Evolutionary conservation across 1,284 basidiomycete genomes (phyloP), one percentile per base, ranked within the genome.

Genomic region (Coriolopsis trogii): DNA sequence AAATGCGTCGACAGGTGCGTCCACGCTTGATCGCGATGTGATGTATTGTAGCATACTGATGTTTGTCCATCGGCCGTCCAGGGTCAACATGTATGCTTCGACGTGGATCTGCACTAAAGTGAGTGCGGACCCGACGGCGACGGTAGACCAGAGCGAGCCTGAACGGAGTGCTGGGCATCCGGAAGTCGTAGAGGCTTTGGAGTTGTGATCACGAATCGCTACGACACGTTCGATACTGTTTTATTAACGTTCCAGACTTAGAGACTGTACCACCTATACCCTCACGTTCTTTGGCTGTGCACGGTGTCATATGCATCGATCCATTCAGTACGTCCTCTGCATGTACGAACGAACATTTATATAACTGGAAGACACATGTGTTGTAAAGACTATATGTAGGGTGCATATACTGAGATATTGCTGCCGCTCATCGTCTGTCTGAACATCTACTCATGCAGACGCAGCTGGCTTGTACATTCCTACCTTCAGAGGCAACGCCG

Each of bases 31-130:
- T n/a, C 3, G 18, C 29, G 13, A 12, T 16, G 15, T 15, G 20
- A n/a, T 18, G 9, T 23, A 23, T 6, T 8, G 39, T 21, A 9
- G 28, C 21, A 36, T 33, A 26, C 28, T 16, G 24, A 5, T 40
- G 20, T 18, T 9, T 20, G 12, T 2, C 9, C 24, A 10, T n/a
- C 9, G 30, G 13, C 26, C 26, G 3, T 0, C 3, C 37, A 61
- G 60, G 25, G 60, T 61, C 34, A 61, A 61, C 43, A 61, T 61
- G 60, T 61, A 61, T 36, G 60, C 60, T 12, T 61, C 60, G 39
- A 61, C 60, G 3, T 61, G 60, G 60, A 55, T 61, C 37, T 61
- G 60, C 52, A 59, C 46, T 15, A 61, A 61, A 46, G 43, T 52
- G 31, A 38, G 41, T 16, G 16, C 41, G 7, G 58, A 56, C 34